A percentile compares a stretch with the other conserved stretches of the same genome.
phyloP scores from a whole-genome alignment of 208 protist genomes.

The Wallacemonas sp. region DNA sequence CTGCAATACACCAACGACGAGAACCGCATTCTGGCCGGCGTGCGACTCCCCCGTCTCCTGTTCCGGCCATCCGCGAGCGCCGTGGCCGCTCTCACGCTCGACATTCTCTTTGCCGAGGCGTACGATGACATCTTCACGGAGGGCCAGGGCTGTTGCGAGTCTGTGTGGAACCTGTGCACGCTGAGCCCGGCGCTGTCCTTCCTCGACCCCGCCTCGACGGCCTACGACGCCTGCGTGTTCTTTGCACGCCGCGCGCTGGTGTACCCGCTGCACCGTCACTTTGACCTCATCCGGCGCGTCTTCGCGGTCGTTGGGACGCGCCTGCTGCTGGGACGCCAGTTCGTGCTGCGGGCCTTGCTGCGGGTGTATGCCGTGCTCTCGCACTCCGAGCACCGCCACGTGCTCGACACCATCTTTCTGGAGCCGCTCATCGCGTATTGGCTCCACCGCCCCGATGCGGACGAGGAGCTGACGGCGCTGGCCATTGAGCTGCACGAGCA shows the following conservation, averaged over 20 bases:
- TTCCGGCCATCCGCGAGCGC: conserved; percentile 43
- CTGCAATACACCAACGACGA: conserved; percentile 62
- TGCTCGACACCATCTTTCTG: conserved; percentile 77
- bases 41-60: conserved; percentile 51
- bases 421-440: conserved; percentile 82
- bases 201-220: conserved; percentile 70
- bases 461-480: conserved; percentile 48
- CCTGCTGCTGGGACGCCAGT: conserved; percentile 64
- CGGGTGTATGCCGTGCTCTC: conserved; percentile 70
- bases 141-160: conserved; percentile 84
- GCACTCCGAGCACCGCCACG: conserved; percentile 81
- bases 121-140: conserved; percentile 92
- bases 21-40: conserved; percentile 37
- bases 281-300: conserved; percentile 69
- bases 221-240: conserved; percentile 77
- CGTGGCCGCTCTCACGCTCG: conserved; percentile 74
- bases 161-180: conserved; percentile 86
- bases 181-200: conserved; percentile 82
- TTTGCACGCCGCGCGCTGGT: conserved; percentile 80
- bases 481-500: conserved; percentile 75
- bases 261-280: conserved; percentile 88
- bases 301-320: conserved; percentile 73
- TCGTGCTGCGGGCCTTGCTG: conserved; percentile 74
- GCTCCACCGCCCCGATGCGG: conserved; percentile 43
- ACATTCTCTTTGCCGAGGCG: conserved; percentile 82